Percentiles rank a stretch among this genome's conserved stretches.
These are phyloP conservation scores for Microstegium vimineum DNA, from an alignment of 176 grass and related monocot species.

Conservation along the genomic window DNA sequence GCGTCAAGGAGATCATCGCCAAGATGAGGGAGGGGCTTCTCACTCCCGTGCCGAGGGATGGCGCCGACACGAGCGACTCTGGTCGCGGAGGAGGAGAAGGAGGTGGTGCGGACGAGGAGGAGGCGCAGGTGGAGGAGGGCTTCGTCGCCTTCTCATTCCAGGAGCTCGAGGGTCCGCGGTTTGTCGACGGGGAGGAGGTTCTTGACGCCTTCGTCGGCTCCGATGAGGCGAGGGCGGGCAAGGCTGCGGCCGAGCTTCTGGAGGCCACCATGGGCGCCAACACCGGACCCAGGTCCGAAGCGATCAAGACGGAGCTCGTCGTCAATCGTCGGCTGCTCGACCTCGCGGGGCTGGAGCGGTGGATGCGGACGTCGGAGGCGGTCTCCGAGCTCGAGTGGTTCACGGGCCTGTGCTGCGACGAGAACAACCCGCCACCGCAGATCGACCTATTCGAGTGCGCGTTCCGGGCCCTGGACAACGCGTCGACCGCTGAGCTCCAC, in stretches of 20 bases:
- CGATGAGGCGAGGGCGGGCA: background rate
- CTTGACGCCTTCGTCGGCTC: background rate
- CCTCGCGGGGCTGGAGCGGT: slow-evolving; percentile 29
- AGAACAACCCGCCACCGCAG: background rate
- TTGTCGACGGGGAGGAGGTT: slow-evolving; percentile 5
- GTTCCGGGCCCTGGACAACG: slow-evolving; percentile 31
- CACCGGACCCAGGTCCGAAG: background rate
- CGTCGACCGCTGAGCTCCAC: slow-evolving; percentile 22
- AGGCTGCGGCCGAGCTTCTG: slow-evolving; percentile 1
- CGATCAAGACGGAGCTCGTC: slow-evolving; percentile 32
- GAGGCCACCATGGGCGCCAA: slow-evolving; percentile 19
- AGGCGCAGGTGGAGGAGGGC: no score
- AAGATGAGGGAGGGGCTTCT: background rate
- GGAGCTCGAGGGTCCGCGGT: background rate
- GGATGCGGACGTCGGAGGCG: slow-evolving; percentile 34
- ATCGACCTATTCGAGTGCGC: slow-evolving; percentile 40
- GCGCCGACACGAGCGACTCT: background rate
- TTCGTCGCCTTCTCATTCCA: slow-evolving; percentile 37
- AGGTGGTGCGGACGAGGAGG: background rate
- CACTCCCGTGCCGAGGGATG: background rate
- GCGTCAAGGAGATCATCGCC: slow-evolving; percentile 19
- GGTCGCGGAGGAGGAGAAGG: background rate
- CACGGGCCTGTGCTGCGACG: slow-evolving; percentile 30
- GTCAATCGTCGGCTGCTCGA: slow-evolving; percentile 10
- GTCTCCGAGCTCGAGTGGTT: slow-evolving; percentile 43